Conservation (phyloP, 1,284 basidiomycete species). For the Omphalotus olearius region DNA sequence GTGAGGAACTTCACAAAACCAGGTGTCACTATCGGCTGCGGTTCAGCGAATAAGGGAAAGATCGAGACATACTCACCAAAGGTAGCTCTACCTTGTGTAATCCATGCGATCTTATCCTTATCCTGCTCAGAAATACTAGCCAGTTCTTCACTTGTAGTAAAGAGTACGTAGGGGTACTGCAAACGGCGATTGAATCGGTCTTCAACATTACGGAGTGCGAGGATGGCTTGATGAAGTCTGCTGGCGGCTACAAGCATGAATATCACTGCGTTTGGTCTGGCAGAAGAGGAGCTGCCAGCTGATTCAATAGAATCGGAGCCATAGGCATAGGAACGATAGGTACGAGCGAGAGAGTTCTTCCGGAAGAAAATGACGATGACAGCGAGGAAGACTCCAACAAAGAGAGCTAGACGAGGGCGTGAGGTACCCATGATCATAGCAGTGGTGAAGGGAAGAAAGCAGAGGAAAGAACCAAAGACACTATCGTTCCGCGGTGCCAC, state of each 20-base stretch:
- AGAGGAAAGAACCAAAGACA: not conserved
- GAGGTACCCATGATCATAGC: constrained; percentile 6
- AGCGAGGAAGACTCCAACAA: not conserved
- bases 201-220: constrained; percentile 25
- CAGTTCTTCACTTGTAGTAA: constrained; percentile 22
- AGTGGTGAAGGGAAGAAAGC: not conserved
- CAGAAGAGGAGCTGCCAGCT: not conserved
- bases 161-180: constrained; percentile 26
- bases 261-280: constrained; percentile 22
- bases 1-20: too few relatives aligned
- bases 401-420: constrained; percentile 6
- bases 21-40: too few relatives aligned
- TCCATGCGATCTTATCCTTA: constrained; percentile 21
- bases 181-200: constrained; percentile 26
- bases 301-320: constrained; percentile 1
- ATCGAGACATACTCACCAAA: constrained; percentile 18
- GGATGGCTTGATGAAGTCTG: constrained; percentile 22
- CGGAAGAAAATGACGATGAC: constrained; percentile 4
- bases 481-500: not conserved
- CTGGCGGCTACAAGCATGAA: constrained; percentile 24
- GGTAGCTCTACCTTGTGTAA: constrained; percentile 23
- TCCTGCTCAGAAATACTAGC: constrained; percentile 20
- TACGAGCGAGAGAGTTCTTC: constrained; percentile 1
- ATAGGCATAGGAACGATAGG: constrained; percentile 7
- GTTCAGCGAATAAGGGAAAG: not conserved